Percentiles rank a stretch among this genome's conserved stretches.
Evolutionary conservation across 2,329 filamentous ascomycete species (phyloP).

Genomic region (Penicillium sp.): DNA sequence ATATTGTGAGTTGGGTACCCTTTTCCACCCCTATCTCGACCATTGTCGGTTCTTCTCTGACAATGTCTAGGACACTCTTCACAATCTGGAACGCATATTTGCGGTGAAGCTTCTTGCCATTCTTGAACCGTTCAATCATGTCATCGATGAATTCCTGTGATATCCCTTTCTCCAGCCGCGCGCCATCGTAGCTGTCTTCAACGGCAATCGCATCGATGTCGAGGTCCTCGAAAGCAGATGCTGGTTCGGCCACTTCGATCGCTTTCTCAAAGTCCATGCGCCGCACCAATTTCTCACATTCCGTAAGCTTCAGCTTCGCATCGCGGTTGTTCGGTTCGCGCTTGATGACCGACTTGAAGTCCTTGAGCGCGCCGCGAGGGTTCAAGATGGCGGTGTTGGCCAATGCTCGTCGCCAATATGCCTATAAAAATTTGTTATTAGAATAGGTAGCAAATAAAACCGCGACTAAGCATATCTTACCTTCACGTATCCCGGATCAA

Average conservation of each 20-base stretch:
- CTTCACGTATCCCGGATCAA: slow-evolving; percentile 86
- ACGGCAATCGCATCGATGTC: slow-evolving; percentile 82
- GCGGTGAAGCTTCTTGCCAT: slow-evolving; percentile 86
- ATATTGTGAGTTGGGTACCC: slow-evolving; percentile 81
- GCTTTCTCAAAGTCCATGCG: slow-evolving; percentile 89
- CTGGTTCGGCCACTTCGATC: slow-evolving; percentile 88
- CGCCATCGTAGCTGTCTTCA: slow-evolving; percentile 81
- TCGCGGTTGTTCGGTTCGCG: slow-evolving; percentile 85
- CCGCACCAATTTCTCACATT: slow-evolving; percentile 93
- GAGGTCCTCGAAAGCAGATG: slow-evolving; percentile 85
- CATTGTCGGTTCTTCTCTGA: slow-evolving; percentile 94
- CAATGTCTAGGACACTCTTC: slow-evolving; percentile 79
- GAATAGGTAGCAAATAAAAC: background rate
- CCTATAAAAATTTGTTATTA: slow-evolving; percentile 48
- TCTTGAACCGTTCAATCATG: slow-evolving; percentile 95
- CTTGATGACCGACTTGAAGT: slow-evolving; percentile 87
- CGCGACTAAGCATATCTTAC: slow-evolving; percentile 40
- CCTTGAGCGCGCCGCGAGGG: slow-evolving; percentile 80
- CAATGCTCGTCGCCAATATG: slow-evolving; percentile 89
- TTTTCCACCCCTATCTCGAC: slow-evolving; percentile 81
- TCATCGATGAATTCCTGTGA: slow-evolving; percentile 95
- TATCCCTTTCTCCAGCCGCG: slow-evolving; percentile 72
- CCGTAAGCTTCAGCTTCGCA: slow-evolving; percentile 82
- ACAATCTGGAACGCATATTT: slow-evolving; percentile 99
- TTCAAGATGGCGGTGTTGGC: slow-evolving; percentile 87